A percentile compares a stretch with the other conserved stretches of the same genome.
Conservation (phyloP, 2,329 filamentous ascomycete genomes). For the Talaromyces sp. region DNA sequence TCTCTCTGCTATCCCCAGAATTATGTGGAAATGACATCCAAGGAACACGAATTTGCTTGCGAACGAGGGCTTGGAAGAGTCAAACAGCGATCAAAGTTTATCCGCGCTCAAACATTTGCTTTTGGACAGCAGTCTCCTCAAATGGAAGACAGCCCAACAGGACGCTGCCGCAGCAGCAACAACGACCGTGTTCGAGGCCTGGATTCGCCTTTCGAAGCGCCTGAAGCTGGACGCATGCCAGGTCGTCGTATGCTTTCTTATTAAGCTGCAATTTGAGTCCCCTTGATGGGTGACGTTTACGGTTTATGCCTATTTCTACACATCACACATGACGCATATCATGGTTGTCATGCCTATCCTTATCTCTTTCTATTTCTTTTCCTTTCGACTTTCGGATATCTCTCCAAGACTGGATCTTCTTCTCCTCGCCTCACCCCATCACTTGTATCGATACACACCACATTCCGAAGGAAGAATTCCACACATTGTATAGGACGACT, state of each 20-base stretch:
- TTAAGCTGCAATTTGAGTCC: neutral
- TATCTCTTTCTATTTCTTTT: constrained; percentile 12
- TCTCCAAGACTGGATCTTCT: constrained; percentile 9
- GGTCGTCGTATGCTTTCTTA: constrained; percentile 47
- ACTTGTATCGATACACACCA: constrained; percentile 13
- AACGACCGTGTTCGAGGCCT: constrained; percentile 30
- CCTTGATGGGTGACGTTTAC: constrained; percentile 17
- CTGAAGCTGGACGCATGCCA: constrained; percentile 34
- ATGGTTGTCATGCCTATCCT: constrained; percentile 16
- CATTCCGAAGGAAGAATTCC: constrained; percentile 1
- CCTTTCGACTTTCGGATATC: constrained; percentile 22
- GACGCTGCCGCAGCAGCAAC: constrained; percentile 39
- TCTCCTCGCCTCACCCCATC: constrained; percentile 1
- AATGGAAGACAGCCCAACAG: constrained; percentile 63
- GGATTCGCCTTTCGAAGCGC: constrained; percentile 37
- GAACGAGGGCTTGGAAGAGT: constrained; percentile 93
- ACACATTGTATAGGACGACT: constrained; percentile 10
- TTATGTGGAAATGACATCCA: constrained; percentile 94
- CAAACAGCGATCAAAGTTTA: constrained; percentile 80
- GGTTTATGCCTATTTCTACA: constrained; percentile 24
- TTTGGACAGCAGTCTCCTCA: constrained; percentile 70
- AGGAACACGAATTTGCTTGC: constrained; percentile 87
- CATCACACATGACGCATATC: constrained; percentile 18
- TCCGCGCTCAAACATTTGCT: constrained; percentile 88
- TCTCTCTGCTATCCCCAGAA: constrained; percentile 86